A percentile compares a stretch with the other conserved stretches of the same genome.
Conservation (phyloP, 2,329 filamentous ascomycete genomes). For the Aspergillus japonicus region DNA sequence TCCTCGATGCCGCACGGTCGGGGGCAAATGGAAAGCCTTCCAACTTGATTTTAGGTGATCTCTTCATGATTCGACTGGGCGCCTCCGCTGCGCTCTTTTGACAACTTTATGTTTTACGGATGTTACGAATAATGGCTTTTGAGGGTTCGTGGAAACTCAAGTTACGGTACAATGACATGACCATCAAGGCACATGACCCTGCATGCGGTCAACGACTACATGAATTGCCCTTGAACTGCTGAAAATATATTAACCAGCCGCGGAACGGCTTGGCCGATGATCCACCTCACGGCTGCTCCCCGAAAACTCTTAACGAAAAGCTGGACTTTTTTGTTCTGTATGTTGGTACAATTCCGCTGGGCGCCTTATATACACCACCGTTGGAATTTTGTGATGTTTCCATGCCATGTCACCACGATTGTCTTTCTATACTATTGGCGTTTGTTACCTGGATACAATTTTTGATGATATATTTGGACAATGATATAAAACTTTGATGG, state of each 20-base stretch:
- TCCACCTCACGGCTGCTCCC: not conserved
- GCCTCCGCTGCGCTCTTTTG: not conserved
- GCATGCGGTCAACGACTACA: constrained; percentile 1
- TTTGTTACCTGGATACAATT: not conserved
- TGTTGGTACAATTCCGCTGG: constrained; percentile 16
- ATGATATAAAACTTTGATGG: not conserved
- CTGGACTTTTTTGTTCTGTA: constrained; percentile 25
- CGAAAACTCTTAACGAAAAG: constrained; percentile 22
- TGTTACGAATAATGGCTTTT: constrained; percentile 30
- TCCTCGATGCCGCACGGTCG: constrained; percentile 46
- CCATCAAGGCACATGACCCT: constrained; percentile 6
- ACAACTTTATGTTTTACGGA: constrained; percentile 26
- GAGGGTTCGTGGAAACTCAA: constrained; percentile 20
- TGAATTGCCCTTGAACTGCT: not conserved
- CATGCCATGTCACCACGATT: not conserved
- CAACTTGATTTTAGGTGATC: constrained; percentile 48
- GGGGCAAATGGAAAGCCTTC: constrained; percentile 50
- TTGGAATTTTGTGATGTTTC: constrained; percentile 17
- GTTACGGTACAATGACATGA: constrained; percentile 26
- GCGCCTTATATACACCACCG: constrained; percentile 23
- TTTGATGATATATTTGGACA: constrained; percentile 3
- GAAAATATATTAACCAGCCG: constrained; percentile 3
- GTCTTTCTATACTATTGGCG: constrained; percentile 1
- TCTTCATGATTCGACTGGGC: not conserved
- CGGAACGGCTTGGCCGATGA: constrained; percentile 21